phyloP scores from a whole-genome alignment of 1,284 basidiomycete genomes.

The Butyriboletus appendiculatus region DNA sequence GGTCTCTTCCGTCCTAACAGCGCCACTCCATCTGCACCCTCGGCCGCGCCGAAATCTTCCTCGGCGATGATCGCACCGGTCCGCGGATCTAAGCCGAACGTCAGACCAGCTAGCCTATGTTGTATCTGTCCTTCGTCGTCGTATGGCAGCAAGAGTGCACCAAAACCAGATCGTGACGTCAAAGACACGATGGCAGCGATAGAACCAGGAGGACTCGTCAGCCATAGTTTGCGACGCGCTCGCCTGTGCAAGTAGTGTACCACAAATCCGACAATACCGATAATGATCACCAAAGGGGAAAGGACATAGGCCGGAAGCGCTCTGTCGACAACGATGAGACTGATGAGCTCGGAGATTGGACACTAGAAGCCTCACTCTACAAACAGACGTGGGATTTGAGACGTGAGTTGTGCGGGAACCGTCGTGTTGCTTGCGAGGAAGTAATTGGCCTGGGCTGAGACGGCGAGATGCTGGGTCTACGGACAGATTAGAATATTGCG shows the following conservation, averaged over 20 bases:
- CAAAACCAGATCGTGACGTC: conserved; percentile 62
- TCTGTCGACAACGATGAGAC: conserved; percentile 36
- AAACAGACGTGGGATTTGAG: conserved; percentile 47
- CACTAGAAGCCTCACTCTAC: conserved; percentile 49
- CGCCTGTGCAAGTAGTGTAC: conserved; percentile 49
- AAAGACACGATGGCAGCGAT: conserved; percentile 57
- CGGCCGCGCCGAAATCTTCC: conserved; percentile 15
- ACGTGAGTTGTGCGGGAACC: conserved; percentile 41
- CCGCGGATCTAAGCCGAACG: conserved; percentile 56
- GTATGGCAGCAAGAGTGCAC: conserved; percentile 59
- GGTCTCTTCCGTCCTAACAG: conserved; percentile 15
- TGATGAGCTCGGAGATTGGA: background rate
- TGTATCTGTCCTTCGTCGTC: conserved; percentile 48
- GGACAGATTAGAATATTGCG: background rate
- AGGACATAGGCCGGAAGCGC: conserved; percentile 51
- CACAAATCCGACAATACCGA: conserved; percentile 46
- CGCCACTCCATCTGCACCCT: conserved; percentile 16
- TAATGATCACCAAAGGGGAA: conserved; percentile 45
- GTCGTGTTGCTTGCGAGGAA: conserved; percentile 44
- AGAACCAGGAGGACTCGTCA: conserved; percentile 58
- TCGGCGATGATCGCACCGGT: conserved; percentile 64
- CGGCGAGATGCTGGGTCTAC: conserved; percentile 56
- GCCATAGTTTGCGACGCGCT: conserved; percentile 49
- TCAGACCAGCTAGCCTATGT: conserved; percentile 50
- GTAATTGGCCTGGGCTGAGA: conserved; percentile 56